Base-by-base conservation (phyloP, 2,329 filamentous ascomycete species). In the Podosphaera leucotricha region DNA sequence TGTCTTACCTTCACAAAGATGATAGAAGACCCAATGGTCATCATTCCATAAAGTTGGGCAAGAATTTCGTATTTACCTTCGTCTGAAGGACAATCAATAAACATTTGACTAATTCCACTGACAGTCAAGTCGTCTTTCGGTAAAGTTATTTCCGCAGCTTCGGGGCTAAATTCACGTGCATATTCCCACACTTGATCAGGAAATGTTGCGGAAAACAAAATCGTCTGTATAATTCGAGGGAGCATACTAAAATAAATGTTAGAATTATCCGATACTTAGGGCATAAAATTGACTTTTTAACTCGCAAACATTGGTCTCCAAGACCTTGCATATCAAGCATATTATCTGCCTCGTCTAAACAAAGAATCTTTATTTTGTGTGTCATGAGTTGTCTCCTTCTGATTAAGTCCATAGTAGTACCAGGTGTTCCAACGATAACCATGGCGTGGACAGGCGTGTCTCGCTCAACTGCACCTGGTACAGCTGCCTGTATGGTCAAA, bases 181-280 rank as follows among this genome's bases (percentile, higher is more conserved):
- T 92, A 98, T 50, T 68, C 66, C 61, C 87, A 75, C 47, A 98
- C 90, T 46, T 84, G 74, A 1, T 81, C 73, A 0, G 90, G 87
- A 92, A 95, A 78, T 0, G 90, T 98, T 26, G 90, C 90, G 2
- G 90, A 98, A 64, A 98, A 98, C 1, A 98, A 72, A 3, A 95
- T 79, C 35, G 87, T 77, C 61, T 98, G 90, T n/a, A 83, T 71
- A 10, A 65, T 65, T 48, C 68, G 71, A 1, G 81, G 83, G 1
- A 94, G 67, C 57, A 83, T 67, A 11, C 80, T 90, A 49, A 15
- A 42, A 28, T 20, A 6, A 16, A 11, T 21, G 30, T 53, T 48
- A 55, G 50, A 28, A 37, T 1, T 11, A 26, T 21, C 7, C 40
- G 16, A 15, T 13, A 35, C 15, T 2, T n/a, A n/a, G 8, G 21